Evolutionary conservation across 2,329 filamentous ascomycete species (phyloP).

Genomic region (Pseudofabraea citricarpa): DNA sequence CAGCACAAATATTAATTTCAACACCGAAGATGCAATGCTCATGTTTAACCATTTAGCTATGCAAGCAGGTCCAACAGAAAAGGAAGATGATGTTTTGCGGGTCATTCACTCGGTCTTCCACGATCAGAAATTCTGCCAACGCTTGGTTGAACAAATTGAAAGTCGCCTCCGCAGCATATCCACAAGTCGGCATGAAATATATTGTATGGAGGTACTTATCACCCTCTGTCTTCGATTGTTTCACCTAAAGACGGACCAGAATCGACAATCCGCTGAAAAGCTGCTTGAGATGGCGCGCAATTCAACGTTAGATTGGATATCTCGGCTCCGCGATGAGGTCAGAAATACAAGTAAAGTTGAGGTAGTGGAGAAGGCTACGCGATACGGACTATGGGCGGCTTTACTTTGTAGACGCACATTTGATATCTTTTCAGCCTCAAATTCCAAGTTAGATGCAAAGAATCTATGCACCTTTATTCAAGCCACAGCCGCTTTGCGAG

Average conservation of each 20-base stretch:
- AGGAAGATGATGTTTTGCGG: conserved; percentile 32
- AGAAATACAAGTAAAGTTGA: conserved; percentile 32
- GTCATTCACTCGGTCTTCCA: conserved; percentile 42
- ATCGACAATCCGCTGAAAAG: conserved; percentile 4
- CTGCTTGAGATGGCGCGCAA: conserved; percentile 37
- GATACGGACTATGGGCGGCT: conserved; percentile 47
- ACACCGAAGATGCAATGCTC: conserved; percentile 41
- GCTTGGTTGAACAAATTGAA: conserved; percentile 41
- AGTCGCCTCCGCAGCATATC: conserved; percentile 39
- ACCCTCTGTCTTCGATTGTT: conserved; percentile 41
- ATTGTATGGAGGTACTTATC: conserved; percentile 53
- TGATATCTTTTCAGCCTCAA: conserved; percentile 11
- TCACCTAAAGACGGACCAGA: conserved; percentile 13
- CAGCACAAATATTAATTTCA: conserved; percentile 54
- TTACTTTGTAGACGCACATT: conserved; percentile 49
- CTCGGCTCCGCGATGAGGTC: conserved; percentile 39
- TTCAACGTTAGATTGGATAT: conserved; percentile 45
- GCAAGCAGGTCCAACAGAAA: conserved; percentile 47
- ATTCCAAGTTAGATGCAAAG: conserved; percentile 3
- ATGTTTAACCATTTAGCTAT: conserved; percentile 47
- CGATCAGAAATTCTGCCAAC: conserved; percentile 43
- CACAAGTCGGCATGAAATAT: conserved; percentile 52
- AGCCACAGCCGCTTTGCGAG: conserved; percentile 38
- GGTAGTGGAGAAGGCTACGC: conserved; percentile 31
- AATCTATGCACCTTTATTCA: conserved; percentile 29